A percentile compares a stretch with the other conserved stretches of the same genome.
Evolutionary conservation across 192 early-diverging fungal species (phyloP).

Genomic region (Kappamyces sp.): DNA sequence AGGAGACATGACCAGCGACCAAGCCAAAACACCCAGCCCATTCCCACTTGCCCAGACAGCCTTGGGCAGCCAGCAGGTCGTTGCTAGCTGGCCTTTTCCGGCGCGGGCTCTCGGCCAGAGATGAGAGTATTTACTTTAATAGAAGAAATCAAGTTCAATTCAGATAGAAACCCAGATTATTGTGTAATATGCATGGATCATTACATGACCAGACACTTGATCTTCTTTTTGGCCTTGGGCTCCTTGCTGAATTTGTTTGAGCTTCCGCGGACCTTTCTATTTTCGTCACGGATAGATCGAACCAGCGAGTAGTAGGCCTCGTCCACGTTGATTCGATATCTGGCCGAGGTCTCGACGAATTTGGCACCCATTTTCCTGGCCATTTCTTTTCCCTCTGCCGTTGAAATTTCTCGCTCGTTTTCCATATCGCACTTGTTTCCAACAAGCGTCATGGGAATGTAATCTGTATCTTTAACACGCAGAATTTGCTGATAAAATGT

Average conservation of each 20-base stretch:
- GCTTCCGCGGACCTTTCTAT: conserved; percentile 13
- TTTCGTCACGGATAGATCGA: conserved; percentile 63
- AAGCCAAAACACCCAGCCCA: neutral
- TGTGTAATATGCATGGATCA: neutral
- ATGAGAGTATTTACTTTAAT: neutral
- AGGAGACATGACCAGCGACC: neutral
- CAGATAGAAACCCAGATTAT: too few relatives aligned
- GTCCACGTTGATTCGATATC: conserved; percentile 84
- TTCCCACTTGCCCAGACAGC: neutral
- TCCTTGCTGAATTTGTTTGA: neutral
- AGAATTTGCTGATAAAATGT: conserved; percentile 69
- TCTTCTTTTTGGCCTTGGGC: conserved; percentile 23
- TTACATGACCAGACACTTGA: conserved; percentile 25
- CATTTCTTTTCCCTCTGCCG: conserved; percentile 72
- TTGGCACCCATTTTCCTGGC: conserved; percentile 68
- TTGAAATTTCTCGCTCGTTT: conserved; percentile 49
- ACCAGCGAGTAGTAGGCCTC: conserved; percentile 86
- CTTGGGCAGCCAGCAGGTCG: neutral
- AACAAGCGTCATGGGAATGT: conserved; percentile 72
- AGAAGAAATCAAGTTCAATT: neutral
- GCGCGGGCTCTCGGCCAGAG: neutral
- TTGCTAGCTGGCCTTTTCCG: neutral
- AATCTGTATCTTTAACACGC: conserved; percentile 72
- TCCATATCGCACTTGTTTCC: conserved; percentile 89
- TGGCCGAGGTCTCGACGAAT: conserved; percentile 87